These are phyloP conservation scores for Phoma herbarum DNA, from an alignment of 2,329 filamentous ascomycete species.

Conservation along the genomic window DNA sequence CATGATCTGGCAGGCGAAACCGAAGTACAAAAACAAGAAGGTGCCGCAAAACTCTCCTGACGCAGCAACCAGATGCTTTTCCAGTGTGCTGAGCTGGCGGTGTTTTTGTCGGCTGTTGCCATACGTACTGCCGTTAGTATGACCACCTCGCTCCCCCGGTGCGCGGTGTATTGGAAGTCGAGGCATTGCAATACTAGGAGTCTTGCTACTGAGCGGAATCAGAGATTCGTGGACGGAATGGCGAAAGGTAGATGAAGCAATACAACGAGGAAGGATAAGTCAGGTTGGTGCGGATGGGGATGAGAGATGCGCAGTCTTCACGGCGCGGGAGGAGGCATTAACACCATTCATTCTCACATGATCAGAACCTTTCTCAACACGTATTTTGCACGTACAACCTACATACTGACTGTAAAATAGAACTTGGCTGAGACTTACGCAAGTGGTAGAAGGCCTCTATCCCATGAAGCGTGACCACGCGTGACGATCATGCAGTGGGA, in stretches of 20 bases:
- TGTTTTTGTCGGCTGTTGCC: not conserved
- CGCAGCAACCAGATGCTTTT: conserved; percentile 37
- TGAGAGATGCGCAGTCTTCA: not conserved
- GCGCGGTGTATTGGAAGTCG: not conserved
- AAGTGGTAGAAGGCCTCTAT: not conserved
- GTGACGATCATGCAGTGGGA: not conserved
- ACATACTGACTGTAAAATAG: not conserved
- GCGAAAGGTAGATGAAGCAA: too few species aligned
- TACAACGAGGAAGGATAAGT: too few species aligned
- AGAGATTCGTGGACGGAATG: not conserved
- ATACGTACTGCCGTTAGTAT: not conserved
- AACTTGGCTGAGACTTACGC: not conserved
- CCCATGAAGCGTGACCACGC: not conserved
- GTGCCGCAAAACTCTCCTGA: conserved; percentile 45
- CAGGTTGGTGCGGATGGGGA: not conserved
- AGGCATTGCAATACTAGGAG: not conserved
- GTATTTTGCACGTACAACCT: not conserved
- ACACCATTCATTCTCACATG: not conserved
- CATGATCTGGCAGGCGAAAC: conserved; percentile 42
- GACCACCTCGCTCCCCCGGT: not conserved
- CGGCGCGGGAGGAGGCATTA: not conserved
- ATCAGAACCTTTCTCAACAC: not conserved
- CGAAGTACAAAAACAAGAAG: conserved; percentile 45
- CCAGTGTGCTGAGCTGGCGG: conserved; percentile 21
- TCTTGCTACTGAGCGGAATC: not conserved